Conservation (phyloP, 2,329 filamentous ascomycete genomes). For the Colletotrichum tamarilloi region DNA sequence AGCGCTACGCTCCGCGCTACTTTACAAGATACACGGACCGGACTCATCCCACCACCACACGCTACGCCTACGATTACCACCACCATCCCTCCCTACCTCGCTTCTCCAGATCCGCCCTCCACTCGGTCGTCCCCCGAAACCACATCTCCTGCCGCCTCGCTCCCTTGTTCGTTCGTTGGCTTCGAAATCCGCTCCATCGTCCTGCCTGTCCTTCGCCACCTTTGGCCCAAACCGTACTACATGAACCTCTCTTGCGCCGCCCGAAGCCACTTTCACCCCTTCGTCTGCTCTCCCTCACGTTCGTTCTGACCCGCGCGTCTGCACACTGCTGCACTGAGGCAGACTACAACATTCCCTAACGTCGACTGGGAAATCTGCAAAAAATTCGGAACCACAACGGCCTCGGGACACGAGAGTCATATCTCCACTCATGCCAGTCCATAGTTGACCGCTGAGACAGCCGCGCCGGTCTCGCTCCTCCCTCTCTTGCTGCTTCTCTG, state of each 20-base stretch:
- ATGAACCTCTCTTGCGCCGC: conserved; percentile 32
- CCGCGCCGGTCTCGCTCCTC: conserved; percentile 34
- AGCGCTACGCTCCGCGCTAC: conserved; percentile 10
- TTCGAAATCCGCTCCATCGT: conserved; percentile 10
- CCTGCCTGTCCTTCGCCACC: conserved; percentile 28
- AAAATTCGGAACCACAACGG: conserved; percentile 17
- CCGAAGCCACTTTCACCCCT: conserved; percentile 22
- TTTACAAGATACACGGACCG: conserved; percentile 6
- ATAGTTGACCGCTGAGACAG: conserved; percentile 35
- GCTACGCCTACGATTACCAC: neutral
- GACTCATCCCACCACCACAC: conserved; percentile 2
- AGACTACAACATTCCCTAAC: conserved; percentile 1
- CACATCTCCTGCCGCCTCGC: neutral
- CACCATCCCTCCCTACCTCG: conserved; percentile 2
- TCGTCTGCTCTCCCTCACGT: conserved; percentile 17
- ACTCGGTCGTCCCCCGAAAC: conserved; percentile 24
- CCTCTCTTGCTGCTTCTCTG: conserved; percentile 18
- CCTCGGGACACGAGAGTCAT: conserved; percentile 18
- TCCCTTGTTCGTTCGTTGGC: conserved; percentile 17
- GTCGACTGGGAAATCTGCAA: neutral
- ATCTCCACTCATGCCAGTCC: conserved; percentile 34
- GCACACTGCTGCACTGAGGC: conserved; percentile 5
- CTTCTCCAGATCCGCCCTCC: neutral
- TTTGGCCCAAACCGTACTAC: conserved; percentile 28
- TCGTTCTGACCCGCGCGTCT: conserved; percentile 17